phyloP scores from a whole-genome alignment of 2,329 filamentous ascomycete genomes.

The Lecanosticta acicola region DNA sequence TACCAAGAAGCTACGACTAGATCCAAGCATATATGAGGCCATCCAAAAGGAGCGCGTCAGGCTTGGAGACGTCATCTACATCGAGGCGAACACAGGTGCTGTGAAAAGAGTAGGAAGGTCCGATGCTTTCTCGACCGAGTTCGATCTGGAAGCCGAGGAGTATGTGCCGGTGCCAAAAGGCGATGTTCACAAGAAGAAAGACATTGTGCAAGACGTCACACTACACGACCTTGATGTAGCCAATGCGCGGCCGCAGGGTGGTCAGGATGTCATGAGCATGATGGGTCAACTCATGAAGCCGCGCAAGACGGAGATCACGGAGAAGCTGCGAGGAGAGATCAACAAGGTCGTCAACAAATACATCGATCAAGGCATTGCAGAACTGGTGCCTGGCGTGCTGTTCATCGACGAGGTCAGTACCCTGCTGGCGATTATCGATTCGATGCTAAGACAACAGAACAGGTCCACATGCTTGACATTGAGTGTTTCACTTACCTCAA shows the following conservation, averaged over 20 bases:
- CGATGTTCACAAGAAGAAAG: constrained; percentile 99
- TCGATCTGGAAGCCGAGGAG: constrained; percentile 96
- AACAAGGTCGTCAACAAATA: constrained; percentile 99
- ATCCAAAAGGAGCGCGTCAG: constrained; percentile 97
- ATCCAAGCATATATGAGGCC: constrained; percentile 97
- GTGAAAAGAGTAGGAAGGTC: constrained; percentile 95
- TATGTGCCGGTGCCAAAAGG: constrained; percentile 98
- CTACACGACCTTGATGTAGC: constrained; percentile 94
- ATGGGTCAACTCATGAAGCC: constrained; percentile 99
- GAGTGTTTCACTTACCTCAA: constrained; percentile 99
- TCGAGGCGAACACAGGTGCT: constrained; percentile 96
- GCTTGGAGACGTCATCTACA: constrained; percentile 96
- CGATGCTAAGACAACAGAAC: constrained; percentile 7
- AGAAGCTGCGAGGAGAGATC: constrained; percentile 91
- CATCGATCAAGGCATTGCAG: constrained; percentile 95
- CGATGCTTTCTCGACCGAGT: constrained; percentile 96
- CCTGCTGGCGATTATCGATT: background rate
- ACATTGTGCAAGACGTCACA: constrained; percentile 97
- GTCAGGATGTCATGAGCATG: constrained; percentile 99
- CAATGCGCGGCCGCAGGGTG: constrained; percentile 89
- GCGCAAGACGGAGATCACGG: constrained; percentile 98
- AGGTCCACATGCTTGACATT: constrained; percentile 99
- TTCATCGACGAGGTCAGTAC: constrained; percentile 89
- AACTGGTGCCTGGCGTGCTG: constrained; percentile 93
- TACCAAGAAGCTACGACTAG: constrained; percentile 93